Percentiles rank a stretch among this genome's conserved stretches.
Conservation (phyloP, 2,329 filamentous ascomycete species). For the Trichoderma breve region DNA sequence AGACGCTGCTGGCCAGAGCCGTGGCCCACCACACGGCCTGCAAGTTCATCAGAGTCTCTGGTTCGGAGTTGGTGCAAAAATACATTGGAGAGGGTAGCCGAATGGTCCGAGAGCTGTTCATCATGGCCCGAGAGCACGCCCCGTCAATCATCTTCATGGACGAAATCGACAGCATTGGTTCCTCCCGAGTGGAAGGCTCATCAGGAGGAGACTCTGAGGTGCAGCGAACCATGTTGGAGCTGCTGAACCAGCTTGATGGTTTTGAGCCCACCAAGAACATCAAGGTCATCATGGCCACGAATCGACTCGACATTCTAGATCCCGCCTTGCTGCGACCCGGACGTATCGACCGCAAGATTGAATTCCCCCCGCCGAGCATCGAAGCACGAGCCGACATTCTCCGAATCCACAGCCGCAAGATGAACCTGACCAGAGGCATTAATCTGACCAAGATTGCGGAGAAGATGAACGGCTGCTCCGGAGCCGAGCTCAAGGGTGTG, state of each 20-base stretch:
- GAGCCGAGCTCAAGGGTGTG: constrained; percentile 96
- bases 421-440: constrained; percentile 97
- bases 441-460: constrained; percentile 98
- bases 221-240: constrained; percentile 96
- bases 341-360: constrained; percentile 97
- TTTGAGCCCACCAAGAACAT: constrained; percentile 99
- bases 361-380: constrained; percentile 94
- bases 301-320: constrained; percentile 95
- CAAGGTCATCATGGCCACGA: constrained; percentile 99
- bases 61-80: constrained; percentile 95
- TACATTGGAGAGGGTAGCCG: constrained; percentile 98
- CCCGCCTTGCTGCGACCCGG: constrained; percentile 93
- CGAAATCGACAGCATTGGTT: constrained; percentile 98
- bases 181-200: constrained; percentile 91
- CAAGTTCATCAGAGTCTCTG: constrained; percentile 97
- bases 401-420: constrained; percentile 94
- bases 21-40: constrained; percentile 98
- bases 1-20: constrained; percentile 90
- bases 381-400: constrained; percentile 97
- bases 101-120: constrained; percentile 98
- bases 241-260: constrained; percentile 96
- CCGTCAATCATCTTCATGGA: constrained; percentile 99
- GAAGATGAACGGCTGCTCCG: constrained; percentile 99
- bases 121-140: constrained; percentile 97
- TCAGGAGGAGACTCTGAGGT: constrained; percentile 96